phyloP scores from a whole-genome alignment of 1,139 yeast species.

The Yamadazyma jaroonii region DNA sequence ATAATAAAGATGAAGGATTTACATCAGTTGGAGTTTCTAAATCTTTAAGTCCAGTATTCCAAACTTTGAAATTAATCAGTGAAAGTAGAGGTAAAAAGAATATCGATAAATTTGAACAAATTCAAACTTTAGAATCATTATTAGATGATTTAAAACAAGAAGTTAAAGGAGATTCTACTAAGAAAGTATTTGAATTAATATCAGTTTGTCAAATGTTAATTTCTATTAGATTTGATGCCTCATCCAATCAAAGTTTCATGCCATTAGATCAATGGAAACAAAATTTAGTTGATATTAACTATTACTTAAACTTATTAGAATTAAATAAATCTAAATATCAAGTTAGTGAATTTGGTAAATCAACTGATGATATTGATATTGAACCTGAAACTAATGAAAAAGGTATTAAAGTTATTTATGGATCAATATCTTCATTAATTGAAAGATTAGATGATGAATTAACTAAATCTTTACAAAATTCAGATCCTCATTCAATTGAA shows the following conservation, averaged over 20 bases:
- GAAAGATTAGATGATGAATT: conserved; percentile 97
- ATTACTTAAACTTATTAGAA: conserved; percentile 69
- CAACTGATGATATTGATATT: conserved; percentile 77
- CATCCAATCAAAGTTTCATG: conserved; percentile 67
- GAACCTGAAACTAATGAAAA: conserved; percentile 64
- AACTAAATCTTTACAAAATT: conserved; percentile 78
- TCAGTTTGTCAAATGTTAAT: conserved; percentile 77
- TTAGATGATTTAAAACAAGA: conserved; percentile 30
- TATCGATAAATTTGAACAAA: conserved; percentile 80
- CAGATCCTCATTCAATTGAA: conserved; percentile 95
- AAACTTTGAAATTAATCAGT: conserved; percentile 68
- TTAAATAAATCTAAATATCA: conserved; percentile 54
- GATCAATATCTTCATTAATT: conserved; percentile 80
- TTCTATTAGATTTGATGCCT: conserved; percentile 83
- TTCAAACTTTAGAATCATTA: conserved; percentile 65
- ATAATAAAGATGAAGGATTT: conserved; percentile 18
- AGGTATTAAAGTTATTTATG: conserved; percentile 75
- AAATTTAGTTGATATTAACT: conserved; percentile 60
- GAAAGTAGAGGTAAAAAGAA: conserved; percentile 97
- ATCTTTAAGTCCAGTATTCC: conserved; percentile 55
- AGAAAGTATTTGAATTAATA: conserved; percentile 69
- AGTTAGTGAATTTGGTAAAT: conserved; percentile 72
- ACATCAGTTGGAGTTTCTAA: conserved; percentile 19
- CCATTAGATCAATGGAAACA: conserved; percentile 81
- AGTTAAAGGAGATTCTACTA: conserved; percentile 8